Conservation (phyloP, 176 grass and related monocot species). For the Triticum aestivum region IWGSC_CS_RefSeq_v2.1 NC_057796.1:300026501-300027000, state of each 20-base stretch:
- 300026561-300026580: slow-evolving; percentile 92
- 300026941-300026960: background rate
- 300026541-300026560: slow-evolving; percentile 94
- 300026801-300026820: slow-evolving; percentile 91
- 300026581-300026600: slow-evolving; percentile 99
- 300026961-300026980: slow-evolving; percentile 14
- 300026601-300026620: slow-evolving; percentile 90
- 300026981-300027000: slow-evolving; percentile 31
- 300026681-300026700: background rate
- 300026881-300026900: background rate
- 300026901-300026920: background rate
- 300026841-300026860: slow-evolving; percentile 77
- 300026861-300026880: slow-evolving; percentile 26
- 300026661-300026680: background rate
- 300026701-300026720: slow-evolving; percentile 25
- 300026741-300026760: slow-evolving; percentile 91
- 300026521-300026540: slow-evolving; percentile 87
- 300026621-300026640: slow-evolving; percentile 98
- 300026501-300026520: slow-evolving; percentile 93
- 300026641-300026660: slow-evolving; percentile 27
- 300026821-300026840: slow-evolving; percentile 92
- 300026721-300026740: slow-evolving; percentile 76
- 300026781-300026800: slow-evolving; percentile 91
- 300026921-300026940: background rate
- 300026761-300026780: slow-evolving; percentile 99